Conservation (phyloP, 2,329 filamentous ascomycete species). For the Furcasterigmium furcatum region DNA sequence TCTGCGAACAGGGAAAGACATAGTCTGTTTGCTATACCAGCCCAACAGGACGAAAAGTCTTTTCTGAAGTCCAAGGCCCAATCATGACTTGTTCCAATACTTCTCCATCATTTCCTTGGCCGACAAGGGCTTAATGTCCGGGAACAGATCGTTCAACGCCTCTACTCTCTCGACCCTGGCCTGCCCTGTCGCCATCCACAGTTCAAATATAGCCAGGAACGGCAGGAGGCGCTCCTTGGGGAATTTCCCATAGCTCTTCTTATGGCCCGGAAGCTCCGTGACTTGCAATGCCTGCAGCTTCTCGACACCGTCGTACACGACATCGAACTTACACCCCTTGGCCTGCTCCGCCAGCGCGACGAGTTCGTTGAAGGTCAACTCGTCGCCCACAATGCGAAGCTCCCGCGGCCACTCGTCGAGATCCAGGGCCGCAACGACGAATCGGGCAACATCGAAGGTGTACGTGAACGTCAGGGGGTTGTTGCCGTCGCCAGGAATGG, state of each 20-base stretch:
- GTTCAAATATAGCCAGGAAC: neutral
- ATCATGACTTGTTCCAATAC: too few species aligned
- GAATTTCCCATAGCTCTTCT: neutral
- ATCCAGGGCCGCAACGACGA: slow-evolving; percentile 34
- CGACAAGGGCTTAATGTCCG: too few species aligned
- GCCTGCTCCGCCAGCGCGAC: slow-evolving; percentile 33
- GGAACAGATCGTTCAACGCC: neutral
- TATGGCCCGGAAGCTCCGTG: slow-evolving; percentile 24
- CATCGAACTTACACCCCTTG: slow-evolving; percentile 27
- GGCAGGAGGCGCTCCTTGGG: slow-evolving; percentile 8
- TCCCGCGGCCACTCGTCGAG: slow-evolving; percentile 36
- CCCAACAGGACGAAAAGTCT: too few species aligned
- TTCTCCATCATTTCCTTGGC: too few species aligned
- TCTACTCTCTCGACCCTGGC: neutral
- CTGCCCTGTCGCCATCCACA: neutral
- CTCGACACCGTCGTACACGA: slow-evolving; percentile 26
- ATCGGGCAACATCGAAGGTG: slow-evolving; percentile 42
- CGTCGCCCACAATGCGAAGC: slow-evolving; percentile 30
- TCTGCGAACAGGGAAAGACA: too few species aligned
- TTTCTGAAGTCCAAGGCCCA: too few species aligned
- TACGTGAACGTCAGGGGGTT: slow-evolving; percentile 41
- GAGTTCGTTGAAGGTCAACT: slow-evolving; percentile 38
- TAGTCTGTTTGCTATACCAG: too few species aligned
- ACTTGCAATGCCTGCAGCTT: slow-evolving; percentile 24
- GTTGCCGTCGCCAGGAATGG: slow-evolving; percentile 44